A percentile compares a stretch with the other conserved stretches of the same genome.
These are phyloP conservation scores for Tetrahymena elliotti DNA, from an alignment of 73 alveolate species.

Conservation along the genomic window DNA sequence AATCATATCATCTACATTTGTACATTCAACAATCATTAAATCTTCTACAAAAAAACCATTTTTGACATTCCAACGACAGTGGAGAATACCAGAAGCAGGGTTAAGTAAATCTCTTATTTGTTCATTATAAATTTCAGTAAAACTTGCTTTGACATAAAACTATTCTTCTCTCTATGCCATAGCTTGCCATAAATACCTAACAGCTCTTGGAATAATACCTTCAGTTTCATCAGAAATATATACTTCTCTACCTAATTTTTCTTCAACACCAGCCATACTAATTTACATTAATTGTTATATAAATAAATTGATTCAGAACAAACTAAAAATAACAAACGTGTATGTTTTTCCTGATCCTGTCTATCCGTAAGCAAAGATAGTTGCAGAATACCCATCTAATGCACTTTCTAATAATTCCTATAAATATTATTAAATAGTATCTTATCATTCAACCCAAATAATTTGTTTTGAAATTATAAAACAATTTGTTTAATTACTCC, in stretches of 20 bases:
- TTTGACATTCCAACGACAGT: conserved; percentile 94
- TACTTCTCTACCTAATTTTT: conserved; percentile 75
- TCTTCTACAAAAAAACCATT: conserved; percentile 98
- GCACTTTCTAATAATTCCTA: conserved; percentile 83
- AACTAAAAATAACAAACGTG: conserved; percentile 61
- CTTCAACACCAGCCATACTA: conserved; percentile 78
- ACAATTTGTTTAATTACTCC: conserved; percentile 8
- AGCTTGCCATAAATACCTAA: conserved; percentile 77
- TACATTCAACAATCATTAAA: conserved; percentile 94
- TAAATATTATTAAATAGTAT: background rate
- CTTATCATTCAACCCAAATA: too few relatives aligned
- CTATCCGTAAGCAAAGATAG: conserved; percentile 96
- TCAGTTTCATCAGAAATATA: conserved; percentile 82
- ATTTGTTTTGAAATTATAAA: too few relatives aligned
- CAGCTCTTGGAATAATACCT: conserved; percentile 89
- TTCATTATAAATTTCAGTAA: conserved; percentile 89
- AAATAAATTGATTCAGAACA: background rate
- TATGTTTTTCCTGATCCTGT: conserved; percentile 97
- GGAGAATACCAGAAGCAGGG: conserved; percentile 74
- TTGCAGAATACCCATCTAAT: conserved; percentile 91
- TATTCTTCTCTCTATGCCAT: conserved; percentile 79
- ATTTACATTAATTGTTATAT: background rate
- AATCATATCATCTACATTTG: conserved; percentile 82
- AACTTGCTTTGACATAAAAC: conserved; percentile 85
- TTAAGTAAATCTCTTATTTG: conserved; percentile 84